Evolutionary conservation across 2,329 filamentous ascomycete genomes (phyloP), one percentile per base, ranked within the genome.

Genomic region (Niveomyces coronatus): DNA sequence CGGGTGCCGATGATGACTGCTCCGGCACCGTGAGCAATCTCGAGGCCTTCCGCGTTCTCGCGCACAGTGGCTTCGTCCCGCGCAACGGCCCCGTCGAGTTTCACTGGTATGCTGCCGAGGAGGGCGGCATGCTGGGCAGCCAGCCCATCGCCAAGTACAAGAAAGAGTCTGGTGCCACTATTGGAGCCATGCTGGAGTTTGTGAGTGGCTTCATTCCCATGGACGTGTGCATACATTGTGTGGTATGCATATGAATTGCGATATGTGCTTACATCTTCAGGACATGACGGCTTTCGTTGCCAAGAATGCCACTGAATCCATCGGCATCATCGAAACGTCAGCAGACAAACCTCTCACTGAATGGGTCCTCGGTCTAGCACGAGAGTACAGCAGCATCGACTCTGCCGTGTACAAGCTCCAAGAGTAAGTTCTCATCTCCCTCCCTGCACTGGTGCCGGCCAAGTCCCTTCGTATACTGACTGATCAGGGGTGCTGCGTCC

Each of bases 91-190:
- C 79, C 0, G 60, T 86, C 37, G 82, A 85, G 57, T 85, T 85
- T 55, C 80, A 84, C 55, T 87, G 81, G 81, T 86, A 85, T 59
- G 78, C 74, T n/a, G 82, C 81, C 1, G 82, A 86, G 53, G 82
- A 86, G 53, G 81, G 78, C 13, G 82, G 82, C 9, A 67, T 87
- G 36, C 52, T 65, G 6, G 62, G 62, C 18, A 80, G 75, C 32
- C 79, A 84, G 52, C 79, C 76, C 8, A 74, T 85, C 51, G 85
- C 83, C 57, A 67, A 69, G 31, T 64, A 71, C 11, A 85, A 85
- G 56, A 71, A 76, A 54, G 71, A 74, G 49, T 62, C 71, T 28
- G 68, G 70, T 28, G 69, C 70, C 6, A 67, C 76, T 34, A 69
- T 85, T 47, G 82, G 79, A 46, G 81, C 81, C 24, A 86, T 86